A percentile compares a stretch with the other conserved stretches of the same genome.
These are phyloP conservation scores for Salicornia ramosissima DNA, from an alignment of 148 eudicot species.

Conservation along the genomic window DNA sequence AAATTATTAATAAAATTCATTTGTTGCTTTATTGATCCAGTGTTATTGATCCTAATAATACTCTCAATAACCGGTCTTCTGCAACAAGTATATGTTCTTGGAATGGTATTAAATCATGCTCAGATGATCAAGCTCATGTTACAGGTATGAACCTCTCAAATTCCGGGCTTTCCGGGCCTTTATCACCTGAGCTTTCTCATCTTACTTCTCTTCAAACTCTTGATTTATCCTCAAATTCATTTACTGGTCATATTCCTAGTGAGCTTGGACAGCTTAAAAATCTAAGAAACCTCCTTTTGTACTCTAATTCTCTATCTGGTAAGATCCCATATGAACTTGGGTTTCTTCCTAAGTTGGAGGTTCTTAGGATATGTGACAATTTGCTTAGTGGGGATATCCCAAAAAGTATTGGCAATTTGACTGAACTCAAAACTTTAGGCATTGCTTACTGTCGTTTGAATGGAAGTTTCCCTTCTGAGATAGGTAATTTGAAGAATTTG, in stretches of 20 bases:
- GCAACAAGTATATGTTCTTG: constrained; percentile 48
- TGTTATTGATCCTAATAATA: constrained; percentile 45
- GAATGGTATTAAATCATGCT: constrained; percentile 71
- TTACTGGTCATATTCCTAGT: constrained; percentile 61
- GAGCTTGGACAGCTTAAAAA: constrained; percentile 56
- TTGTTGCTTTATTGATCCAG: too few species aligned
- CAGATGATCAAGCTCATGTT: constrained; percentile 52
- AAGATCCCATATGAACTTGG: constrained; percentile 56
- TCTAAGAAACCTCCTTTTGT: constrained; percentile 46
- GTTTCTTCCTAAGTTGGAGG: constrained; percentile 49
- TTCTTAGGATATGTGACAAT: constrained; percentile 75
- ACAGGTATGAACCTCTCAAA: constrained; percentile 52
- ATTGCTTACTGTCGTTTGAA: constrained; percentile 64
- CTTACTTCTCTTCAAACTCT: constrained; percentile 54
- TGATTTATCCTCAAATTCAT: constrained; percentile 60
- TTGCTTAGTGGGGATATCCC: constrained; percentile 49
- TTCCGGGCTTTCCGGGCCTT: constrained; percentile 52
- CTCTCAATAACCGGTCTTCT: constrained; percentile 56
- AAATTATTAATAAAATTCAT: too few species aligned
- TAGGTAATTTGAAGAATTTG: constrained; percentile 60
- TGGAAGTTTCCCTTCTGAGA: constrained; percentile 68
- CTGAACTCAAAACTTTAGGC: constrained; percentile 51
- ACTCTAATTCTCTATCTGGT: constrained; percentile 59
- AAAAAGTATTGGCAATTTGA: constrained; percentile 45
- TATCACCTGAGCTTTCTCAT: constrained; percentile 52